Conservation (phyloP, 176 grass and related monocot genomes). For the Rhynchospora pubera region DNA sequence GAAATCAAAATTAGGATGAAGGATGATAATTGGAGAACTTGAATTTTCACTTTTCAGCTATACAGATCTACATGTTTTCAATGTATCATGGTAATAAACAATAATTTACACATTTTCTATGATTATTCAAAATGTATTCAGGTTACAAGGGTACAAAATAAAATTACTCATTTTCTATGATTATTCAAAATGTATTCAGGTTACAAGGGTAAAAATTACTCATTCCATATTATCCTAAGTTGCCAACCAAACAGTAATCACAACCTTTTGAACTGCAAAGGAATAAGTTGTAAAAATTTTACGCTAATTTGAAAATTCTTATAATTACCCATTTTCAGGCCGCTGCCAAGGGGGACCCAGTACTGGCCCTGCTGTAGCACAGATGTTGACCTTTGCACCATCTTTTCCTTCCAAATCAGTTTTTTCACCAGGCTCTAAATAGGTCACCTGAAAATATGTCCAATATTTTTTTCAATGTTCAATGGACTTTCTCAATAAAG, state of each 20-base stretch:
- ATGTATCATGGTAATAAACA: neutral
- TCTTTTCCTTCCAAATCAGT: conserved; percentile 28
- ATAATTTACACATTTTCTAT: neutral
- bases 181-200: too few species aligned
- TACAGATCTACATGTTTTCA: neutral
- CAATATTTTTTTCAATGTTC: neutral
- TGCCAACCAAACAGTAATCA: neutral
- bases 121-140: neutral
- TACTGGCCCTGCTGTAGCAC: conserved; percentile 67
- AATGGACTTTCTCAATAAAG: neutral
- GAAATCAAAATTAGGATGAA: neutral
- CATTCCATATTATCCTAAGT: neutral
- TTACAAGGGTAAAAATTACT: too few species aligned
- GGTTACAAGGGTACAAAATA: neutral
- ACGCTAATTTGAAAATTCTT: neutral
- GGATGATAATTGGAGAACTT: neutral
- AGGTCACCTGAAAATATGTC: conserved; percentile 44
- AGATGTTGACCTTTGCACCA: conserved; percentile 25
- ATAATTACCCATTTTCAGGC: conserved; percentile 77
- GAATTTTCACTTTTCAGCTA: neutral
- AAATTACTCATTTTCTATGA: too few species aligned
- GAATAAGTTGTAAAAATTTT: neutral
- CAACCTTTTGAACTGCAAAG: neutral
- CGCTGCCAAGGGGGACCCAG: conserved; percentile 83
- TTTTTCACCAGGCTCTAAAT: conserved; percentile 69